phyloP scores from a whole-genome alignment of 768 basidiomycete genomes.

The Mycena latifolia region DNA sequence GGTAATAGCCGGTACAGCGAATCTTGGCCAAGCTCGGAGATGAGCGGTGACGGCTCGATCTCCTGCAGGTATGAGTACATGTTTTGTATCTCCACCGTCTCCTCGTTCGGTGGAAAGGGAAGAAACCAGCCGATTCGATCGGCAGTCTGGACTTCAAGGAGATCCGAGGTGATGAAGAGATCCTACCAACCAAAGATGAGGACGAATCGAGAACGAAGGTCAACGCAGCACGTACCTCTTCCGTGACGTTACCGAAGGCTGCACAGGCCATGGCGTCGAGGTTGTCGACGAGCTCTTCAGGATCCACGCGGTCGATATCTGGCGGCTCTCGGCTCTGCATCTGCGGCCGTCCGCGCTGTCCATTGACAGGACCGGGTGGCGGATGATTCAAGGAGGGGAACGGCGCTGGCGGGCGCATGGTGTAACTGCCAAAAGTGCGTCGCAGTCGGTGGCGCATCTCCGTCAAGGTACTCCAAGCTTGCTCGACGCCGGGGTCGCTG shows the following conservation, averaged over 20 bases:
- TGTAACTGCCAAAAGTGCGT: constrained; percentile 64
- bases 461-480: constrained; percentile 59
- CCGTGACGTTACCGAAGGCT: constrained; percentile 80
- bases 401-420: constrained; percentile 66
- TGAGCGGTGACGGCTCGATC: constrained; percentile 77
- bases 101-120: constrained; percentile 57
- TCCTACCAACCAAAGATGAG: constrained; percentile 59
- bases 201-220: constrained; percentile 13
- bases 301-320: constrained; percentile 71
- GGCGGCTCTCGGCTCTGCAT: constrained; percentile 64
- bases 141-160: constrained; percentile 84
- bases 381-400: constrained; percentile 42
- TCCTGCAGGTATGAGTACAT: constrained; percentile 82
- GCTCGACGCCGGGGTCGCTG: constrained; percentile 58
- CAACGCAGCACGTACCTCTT: constrained; percentile 65
- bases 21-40: constrained; percentile 79
- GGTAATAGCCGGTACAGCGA: constrained; percentile 80
- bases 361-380: constrained; percentile 34
- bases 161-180: constrained; percentile 80
- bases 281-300: constrained; percentile 82
- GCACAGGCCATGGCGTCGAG: constrained; percentile 83
- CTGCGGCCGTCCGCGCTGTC: constrained; percentile 45
- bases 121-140: constrained; percentile 88
- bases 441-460: constrained; percentile 57
- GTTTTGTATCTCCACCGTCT: constrained; percentile 82